Evolutionary conservation across 2,329 filamentous ascomycete species (phyloP).

Genomic region (Penicillium olsonii): DNA sequence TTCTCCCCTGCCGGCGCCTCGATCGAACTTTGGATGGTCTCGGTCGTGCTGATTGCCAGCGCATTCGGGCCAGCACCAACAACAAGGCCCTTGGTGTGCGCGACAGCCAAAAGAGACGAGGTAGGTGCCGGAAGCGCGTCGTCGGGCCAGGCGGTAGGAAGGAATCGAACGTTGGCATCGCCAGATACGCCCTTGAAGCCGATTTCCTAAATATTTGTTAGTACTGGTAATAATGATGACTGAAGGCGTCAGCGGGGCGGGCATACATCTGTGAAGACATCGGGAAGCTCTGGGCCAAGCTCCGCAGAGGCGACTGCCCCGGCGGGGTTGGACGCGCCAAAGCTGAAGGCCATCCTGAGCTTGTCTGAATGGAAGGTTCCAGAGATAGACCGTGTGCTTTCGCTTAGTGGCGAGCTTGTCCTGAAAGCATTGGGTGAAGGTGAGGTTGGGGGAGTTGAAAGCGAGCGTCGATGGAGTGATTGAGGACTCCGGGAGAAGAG

Average conservation of each 20-base stretch:
- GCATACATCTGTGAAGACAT: constrained; percentile 78
- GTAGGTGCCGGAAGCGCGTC: constrained; percentile 71
- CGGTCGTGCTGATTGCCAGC: constrained; percentile 74
- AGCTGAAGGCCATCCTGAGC: constrained; percentile 64
- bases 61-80: constrained; percentile 84
- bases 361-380: constrained; percentile 33
- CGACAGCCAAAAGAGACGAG: constrained; percentile 80
- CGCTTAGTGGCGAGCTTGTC: constrained; percentile 35
- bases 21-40: constrained; percentile 76
- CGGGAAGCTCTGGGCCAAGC: constrained; percentile 67
- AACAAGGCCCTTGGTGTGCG: constrained; percentile 75
- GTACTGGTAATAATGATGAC: background rate
- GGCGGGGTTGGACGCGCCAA: constrained; percentile 51
- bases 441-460: constrained; percentile 37
- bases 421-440: constrained; percentile 44
- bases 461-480: constrained; percentile 47
- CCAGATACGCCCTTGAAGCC: constrained; percentile 79
- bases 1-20: constrained; percentile 58
- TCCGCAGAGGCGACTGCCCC: constrained; percentile 44
- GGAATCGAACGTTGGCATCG: constrained; percentile 76
- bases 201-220: constrained; percentile 57
- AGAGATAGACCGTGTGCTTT: constrained; percentile 39
- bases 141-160: constrained; percentile 75
- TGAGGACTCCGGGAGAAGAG: constrained; percentile 46
- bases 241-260: constrained; percentile 2